Conservation (phyloP, 2,329 filamentous ascomycete species). For the Ceratocystis cubensis region DNA sequence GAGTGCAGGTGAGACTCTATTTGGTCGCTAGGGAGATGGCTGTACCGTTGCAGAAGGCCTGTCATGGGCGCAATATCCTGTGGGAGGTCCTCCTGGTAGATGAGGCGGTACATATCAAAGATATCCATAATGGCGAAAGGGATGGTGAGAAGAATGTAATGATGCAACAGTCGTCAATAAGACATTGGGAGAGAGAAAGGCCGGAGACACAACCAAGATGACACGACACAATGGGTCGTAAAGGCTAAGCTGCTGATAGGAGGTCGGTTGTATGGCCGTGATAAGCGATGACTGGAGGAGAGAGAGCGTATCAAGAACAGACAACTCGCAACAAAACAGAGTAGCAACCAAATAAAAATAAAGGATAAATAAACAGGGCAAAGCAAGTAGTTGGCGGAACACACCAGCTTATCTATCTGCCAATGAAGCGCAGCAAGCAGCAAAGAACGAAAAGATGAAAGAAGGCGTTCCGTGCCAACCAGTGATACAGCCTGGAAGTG, state of each 20-base stretch:
- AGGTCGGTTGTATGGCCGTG: too few relatives aligned
- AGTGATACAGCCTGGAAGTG: neutral
- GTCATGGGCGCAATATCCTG: constrained; percentile 29
- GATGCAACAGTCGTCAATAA: neutral
- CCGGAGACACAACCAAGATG: neutral
- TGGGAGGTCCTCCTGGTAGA: constrained; percentile 26
- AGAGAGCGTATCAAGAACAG: too few relatives aligned
- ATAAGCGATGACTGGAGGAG: too few relatives aligned
- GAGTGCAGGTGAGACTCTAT: constrained; percentile 26
- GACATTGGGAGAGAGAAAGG: neutral
- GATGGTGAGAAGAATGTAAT: neutral
- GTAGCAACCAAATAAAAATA: too few relatives aligned
- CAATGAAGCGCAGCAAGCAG: too few relatives aligned
- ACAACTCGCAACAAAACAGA: too few relatives aligned
- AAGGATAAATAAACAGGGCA: too few relatives aligned
- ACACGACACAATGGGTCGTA: neutral
- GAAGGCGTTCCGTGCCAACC: too few relatives aligned
- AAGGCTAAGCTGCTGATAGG: too few relatives aligned
- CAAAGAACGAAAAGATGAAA: too few relatives aligned
- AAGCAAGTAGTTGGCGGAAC: too few relatives aligned
- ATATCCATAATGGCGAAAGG: constrained; percentile 19
- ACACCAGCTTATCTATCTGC: too few relatives aligned
- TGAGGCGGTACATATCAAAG: constrained; percentile 22
- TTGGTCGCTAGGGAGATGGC: constrained; percentile 29
- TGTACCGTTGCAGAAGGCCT: constrained; percentile 31